These are phyloP conservation scores for Apophysomyces variabilis DNA, from an alignment of 371 early-diverging fungal species.

Conservation along the genomic window DNA sequence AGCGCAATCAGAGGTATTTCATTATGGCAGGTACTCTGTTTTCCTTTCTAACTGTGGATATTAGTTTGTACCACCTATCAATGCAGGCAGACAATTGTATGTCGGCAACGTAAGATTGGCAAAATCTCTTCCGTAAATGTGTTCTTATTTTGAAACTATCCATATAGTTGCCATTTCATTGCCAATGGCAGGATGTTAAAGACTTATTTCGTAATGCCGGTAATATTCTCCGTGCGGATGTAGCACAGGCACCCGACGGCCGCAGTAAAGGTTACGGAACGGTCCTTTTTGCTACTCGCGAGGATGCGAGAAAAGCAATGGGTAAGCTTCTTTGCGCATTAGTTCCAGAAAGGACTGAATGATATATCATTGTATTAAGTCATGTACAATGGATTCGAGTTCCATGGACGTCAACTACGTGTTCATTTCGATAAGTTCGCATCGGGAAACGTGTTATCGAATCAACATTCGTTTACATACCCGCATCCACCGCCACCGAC, in stretches of 20 bases:
- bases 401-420: constrained; percentile 47
- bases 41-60: background rate
- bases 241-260: constrained; percentile 63
- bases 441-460: constrained; percentile 4
- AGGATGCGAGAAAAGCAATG: constrained; percentile 65
- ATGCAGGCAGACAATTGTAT: constrained; percentile 61
- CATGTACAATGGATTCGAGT: constrained; percentile 49
- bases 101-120: constrained; percentile 63
- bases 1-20: constrained; percentile 3
- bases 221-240: constrained; percentile 69
- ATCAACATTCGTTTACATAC: constrained; percentile 4
- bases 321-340: constrained; percentile 27
- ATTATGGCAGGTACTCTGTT: background rate
- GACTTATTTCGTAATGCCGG: constrained; percentile 76
- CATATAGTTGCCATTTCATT: constrained; percentile 61
- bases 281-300: constrained; percentile 66
- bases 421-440: constrained; percentile 53
- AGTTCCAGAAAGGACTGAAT: background rate
- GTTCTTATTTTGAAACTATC: background rate
- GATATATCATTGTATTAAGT: constrained; percentile 22
- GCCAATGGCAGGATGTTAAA: constrained; percentile 81
- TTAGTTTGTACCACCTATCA: constrained; percentile 1
- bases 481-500: constrained; percentile 19
- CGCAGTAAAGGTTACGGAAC: constrained; percentile 74
- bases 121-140: background rate